These are phyloP conservation scores for Talaromyces sp. DNA, from an alignment of 2,329 filamentous ascomycete species.

Conservation along the genomic window DNA sequence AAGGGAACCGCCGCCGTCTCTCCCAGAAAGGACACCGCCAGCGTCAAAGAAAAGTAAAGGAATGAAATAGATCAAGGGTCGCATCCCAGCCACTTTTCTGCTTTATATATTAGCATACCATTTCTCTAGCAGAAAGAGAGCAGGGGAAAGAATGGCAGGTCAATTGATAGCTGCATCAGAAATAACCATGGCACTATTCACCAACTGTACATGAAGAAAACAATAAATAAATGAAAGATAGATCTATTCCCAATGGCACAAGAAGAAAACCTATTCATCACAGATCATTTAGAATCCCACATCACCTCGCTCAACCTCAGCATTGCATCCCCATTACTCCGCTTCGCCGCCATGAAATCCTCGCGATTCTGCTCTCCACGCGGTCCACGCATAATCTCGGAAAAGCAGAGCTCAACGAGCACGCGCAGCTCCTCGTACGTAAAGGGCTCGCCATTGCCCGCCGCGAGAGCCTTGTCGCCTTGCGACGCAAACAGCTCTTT, in stretches of 20 bases:
- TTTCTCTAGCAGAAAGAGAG: background rate
- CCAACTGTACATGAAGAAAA: background rate
- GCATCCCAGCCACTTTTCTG: background rate
- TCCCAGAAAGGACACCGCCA: background rate
- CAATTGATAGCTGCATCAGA: background rate
- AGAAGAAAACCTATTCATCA: background rate
- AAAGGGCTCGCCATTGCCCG: slow-evolving; percentile 38
- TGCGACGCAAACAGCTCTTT: slow-evolving; percentile 35
- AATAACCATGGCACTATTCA: background rate
- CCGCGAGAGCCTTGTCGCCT: slow-evolving; percentile 27
- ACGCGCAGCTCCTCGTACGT: slow-evolving; percentile 42
- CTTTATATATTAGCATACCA: background rate
- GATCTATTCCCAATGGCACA: background rate
- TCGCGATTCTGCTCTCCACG: slow-evolving; percentile 37
- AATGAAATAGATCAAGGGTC: background rate
- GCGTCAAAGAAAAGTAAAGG: background rate
- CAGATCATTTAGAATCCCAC: slow-evolving; percentile 38
- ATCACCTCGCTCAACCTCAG: slow-evolving; percentile 42
- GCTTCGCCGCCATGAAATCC: slow-evolving; percentile 42
- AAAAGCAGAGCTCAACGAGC: slow-evolving; percentile 42
- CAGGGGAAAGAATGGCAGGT: background rate
- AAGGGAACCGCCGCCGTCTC: background rate
- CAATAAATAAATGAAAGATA: background rate
- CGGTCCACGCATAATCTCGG: slow-evolving; percentile 37
- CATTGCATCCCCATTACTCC: slow-evolving; percentile 39